Percentiles rank a stretch among this genome's conserved stretches.
phyloP scores from a whole-genome alignment of 345 rosid genomes.

The Linum lewisii region DNA sequence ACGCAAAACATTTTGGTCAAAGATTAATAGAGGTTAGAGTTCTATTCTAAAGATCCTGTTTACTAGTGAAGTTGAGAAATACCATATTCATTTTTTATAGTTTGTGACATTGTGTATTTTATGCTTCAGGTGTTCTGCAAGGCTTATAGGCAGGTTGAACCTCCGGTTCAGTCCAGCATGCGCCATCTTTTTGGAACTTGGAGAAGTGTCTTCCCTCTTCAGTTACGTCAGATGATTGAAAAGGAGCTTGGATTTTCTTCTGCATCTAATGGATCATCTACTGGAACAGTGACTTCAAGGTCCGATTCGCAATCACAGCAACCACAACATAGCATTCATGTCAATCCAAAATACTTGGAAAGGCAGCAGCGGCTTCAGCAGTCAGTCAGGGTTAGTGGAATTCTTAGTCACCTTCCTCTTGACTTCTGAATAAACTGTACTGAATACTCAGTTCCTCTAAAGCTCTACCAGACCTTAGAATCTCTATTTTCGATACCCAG shows the following conservation, averaged over 20 bases:
- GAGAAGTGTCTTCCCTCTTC: constrained; percentile 92
- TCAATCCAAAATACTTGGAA: constrained; percentile 93
- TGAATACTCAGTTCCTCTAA: too few relatives aligned
- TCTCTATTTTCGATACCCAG: too few relatives aligned
- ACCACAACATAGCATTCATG: constrained; percentile 85
- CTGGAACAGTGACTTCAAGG: constrained; percentile 43
- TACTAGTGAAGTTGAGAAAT: neutral
- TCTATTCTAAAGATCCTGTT: constrained; percentile 1
- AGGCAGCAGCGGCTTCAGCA: constrained; percentile 92
- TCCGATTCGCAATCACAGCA: constrained; percentile 61
- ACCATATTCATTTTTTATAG: too few relatives aligned
- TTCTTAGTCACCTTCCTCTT: neutral
- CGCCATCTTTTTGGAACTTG: constrained; percentile 98
- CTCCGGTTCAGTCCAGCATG: constrained; percentile 72
- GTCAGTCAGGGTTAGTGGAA: constrained; percentile 56
- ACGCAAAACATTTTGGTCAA: constrained; percentile 74
- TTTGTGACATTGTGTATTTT: neutral
- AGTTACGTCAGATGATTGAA: constrained; percentile 67
- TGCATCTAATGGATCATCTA: constrained; percentile 53
- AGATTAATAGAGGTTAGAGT: constrained; percentile 76
- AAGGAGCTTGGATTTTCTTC: constrained; percentile 82
- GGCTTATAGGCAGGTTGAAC: constrained; percentile 78
- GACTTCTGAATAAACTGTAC: too few relatives aligned
- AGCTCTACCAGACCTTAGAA: too few relatives aligned
- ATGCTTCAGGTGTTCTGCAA: constrained; percentile 68